Evolutionary conservation across 371 early-diverging fungal species (phyloP).

Genomic region (Dentiscutata heterogama): DNA sequence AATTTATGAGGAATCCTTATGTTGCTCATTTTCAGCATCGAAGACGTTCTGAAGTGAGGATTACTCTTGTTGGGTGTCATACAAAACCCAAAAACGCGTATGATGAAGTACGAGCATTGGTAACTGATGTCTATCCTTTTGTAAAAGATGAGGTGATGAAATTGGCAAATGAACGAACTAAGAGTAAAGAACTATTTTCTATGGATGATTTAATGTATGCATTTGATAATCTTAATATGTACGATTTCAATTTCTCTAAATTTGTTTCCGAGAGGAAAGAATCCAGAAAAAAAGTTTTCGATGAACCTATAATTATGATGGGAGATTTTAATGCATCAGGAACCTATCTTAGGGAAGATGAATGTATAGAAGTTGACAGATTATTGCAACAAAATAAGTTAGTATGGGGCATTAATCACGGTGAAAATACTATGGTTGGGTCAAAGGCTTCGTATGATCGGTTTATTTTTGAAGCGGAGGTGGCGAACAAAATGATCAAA

Average conservation of each 20-base stretch:
- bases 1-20: conserved; percentile 38
- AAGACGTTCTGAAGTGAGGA: conserved; percentile 3
- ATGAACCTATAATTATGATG: conserved; percentile 43
- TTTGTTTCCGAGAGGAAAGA: too few species aligned
- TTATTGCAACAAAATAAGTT: conserved; percentile 1
- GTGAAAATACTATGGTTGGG: too few species aligned
- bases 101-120: conserved; percentile 21
- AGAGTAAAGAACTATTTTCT: too few species aligned
- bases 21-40: conserved; percentile 42
- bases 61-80: conserved; percentile 43
- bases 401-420: conserved; percentile 38
- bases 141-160: conserved; percentile 27
- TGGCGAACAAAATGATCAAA: too few species aligned
- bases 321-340: conserved; percentile 46
- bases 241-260: too few species aligned
- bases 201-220: too few species aligned
- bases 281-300: too few species aligned
- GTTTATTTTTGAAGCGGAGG: too few species aligned
- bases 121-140: conserved; percentile 22
- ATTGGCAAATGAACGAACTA: too few species aligned
- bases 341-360: conserved; percentile 26
- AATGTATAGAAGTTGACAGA: conserved; percentile 22
- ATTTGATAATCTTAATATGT: too few species aligned
- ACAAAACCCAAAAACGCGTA: conserved; percentile 39
- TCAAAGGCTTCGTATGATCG: too few species aligned